Percentiles rank a stretch among this genome's conserved stretches.
phyloP scores from a whole-genome alignment of 768 basidiomycete genomes.

The Collybia nuda region DNA sequence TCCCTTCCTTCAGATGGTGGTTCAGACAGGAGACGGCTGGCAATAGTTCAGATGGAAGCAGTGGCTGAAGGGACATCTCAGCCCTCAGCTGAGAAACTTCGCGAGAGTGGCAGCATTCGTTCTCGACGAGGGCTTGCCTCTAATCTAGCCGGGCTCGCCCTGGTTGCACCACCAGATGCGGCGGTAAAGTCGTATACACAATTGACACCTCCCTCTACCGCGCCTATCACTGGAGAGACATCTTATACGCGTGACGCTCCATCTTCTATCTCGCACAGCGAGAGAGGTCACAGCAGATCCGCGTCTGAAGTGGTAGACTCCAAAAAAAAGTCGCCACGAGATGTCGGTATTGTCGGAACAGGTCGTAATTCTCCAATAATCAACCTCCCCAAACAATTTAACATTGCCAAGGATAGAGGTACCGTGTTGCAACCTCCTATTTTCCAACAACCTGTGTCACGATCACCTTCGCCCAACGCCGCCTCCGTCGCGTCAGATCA shows the following conservation, averaged over 20 bases:
- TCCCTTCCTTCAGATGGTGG: conserved; percentile 59
- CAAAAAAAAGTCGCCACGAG: conserved; percentile 29
- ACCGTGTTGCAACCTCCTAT: conserved; percentile 26
- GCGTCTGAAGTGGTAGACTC: conserved; percentile 42
- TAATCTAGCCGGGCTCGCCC: conserved; percentile 51
- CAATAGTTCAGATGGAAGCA: conserved; percentile 62
- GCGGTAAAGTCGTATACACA: conserved; percentile 51
- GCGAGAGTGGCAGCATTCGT: conserved; percentile 28
- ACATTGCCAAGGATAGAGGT: conserved; percentile 20
- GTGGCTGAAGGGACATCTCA: conserved; percentile 27
- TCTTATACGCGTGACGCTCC: conserved; percentile 2
- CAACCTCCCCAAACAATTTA: conserved; percentile 14
- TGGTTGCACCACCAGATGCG: conserved; percentile 75
- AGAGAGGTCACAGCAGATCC: conserved; percentile 40
- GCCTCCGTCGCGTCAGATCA: conserved; percentile 22
- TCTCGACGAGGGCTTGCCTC: conserved; percentile 40
- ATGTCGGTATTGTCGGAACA: conserved; percentile 53
- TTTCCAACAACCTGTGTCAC: conserved; percentile 33
- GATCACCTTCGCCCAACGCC: conserved; percentile 27
- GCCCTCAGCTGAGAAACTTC: conserved; percentile 24
- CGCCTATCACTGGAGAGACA: conserved; percentile 34
- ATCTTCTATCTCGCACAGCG: not conserved
- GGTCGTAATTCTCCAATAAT: conserved; percentile 7
- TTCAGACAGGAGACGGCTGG: conserved; percentile 63
- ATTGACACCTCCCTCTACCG: conserved; percentile 50